These are phyloP conservation scores for Suillus placidus DNA, from an alignment of 768 basidiomycete genomes.

Conservation along the genomic window DNA sequence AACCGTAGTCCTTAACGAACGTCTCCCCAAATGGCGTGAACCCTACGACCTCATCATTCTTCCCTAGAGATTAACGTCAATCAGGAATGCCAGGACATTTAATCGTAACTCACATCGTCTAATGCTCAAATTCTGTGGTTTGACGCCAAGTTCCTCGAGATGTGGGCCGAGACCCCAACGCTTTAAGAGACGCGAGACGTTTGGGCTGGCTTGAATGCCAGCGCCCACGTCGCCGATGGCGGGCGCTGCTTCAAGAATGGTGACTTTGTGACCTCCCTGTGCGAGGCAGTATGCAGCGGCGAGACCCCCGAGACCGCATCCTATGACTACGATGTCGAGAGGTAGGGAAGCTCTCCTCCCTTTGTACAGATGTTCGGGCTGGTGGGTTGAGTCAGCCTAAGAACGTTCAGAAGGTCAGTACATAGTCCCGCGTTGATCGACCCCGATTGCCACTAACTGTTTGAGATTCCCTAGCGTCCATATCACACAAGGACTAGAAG, in stretches of 20 bases:
- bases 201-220: conserved; percentile 51
- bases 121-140: conserved; percentile 43
- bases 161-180: conserved; percentile 53
- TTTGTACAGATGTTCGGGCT: conserved; percentile 23
- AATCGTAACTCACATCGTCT: conserved; percentile 41
- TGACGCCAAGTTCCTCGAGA: conserved; percentile 41
- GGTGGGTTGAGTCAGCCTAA: background rate
- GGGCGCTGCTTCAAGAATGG: conserved; percentile 46
- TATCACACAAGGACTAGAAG: background rate
- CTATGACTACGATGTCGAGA: conserved; percentile 47
- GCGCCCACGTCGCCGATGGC: conserved; percentile 50
- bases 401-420: background rate
- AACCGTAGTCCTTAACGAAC: conserved; percentile 37
- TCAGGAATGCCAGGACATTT: background rate
- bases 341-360: conserved; percentile 26
- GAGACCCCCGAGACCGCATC: conserved; percentile 55
- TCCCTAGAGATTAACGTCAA: conserved; percentile 22
- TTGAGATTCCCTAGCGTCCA: background rate
- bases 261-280: conserved; percentile 50
- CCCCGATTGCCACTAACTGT: background rate
- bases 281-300: conserved; percentile 49
- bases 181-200: conserved; percentile 47
- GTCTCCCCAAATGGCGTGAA: conserved; percentile 39
- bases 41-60: conserved; percentile 37
- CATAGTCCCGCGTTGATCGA: background rate